Evolutionary conservation across 495 filamentous ascomycete species (phyloP), one percentile per base, ranked within the genome.

Genomic region (Lichenothelia convexa): DNA sequence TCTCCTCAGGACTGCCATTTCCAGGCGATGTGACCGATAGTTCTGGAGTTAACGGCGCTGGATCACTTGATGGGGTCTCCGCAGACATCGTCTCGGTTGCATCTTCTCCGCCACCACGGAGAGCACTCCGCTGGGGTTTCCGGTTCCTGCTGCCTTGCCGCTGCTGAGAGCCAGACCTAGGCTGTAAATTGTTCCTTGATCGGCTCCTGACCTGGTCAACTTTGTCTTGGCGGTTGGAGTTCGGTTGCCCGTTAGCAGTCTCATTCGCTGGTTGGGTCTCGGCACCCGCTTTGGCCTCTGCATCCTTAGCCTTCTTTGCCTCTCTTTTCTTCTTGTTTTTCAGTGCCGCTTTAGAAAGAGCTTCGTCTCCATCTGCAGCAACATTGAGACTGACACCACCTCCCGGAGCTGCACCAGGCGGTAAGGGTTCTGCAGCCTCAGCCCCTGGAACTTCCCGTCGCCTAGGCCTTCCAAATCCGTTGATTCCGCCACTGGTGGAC

Each of bases 291-390:
- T 70, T 74, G 16, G 65, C 65, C 9, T 67, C 79, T 4, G 67
- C 68, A 19, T 86, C 81, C 55, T 85, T 89, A 19, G 73, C 71
- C 58, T 94, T 95, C 67, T 91, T 93, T 36, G 84, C 86, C 51
- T 92, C 84, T 23, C 87, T 70, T 70, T 97, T 97, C 70, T 94
- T 95, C 73, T 94, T 94, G 63, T 95, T 97, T 64, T 94, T 93
- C 35, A 86, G 59, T 0, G 86, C 89, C 12, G 84, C 68, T 58
- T 86, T 93, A 42, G 80, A 86, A 29, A 91, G 57, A 40, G 78
- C 35, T 15, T 55, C 80, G 34, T 78, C 67, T 17, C 67, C 71
- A 21, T 76, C 73, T 26, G 60, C 67, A 2, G 62, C 62, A 18
- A 61, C 63, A 13, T 61, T 50, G 23, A 78, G 58, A 36, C 67